Conservation (phyloP, 345 rosid genomes). For the Atalantia buxifolia region DNA sequence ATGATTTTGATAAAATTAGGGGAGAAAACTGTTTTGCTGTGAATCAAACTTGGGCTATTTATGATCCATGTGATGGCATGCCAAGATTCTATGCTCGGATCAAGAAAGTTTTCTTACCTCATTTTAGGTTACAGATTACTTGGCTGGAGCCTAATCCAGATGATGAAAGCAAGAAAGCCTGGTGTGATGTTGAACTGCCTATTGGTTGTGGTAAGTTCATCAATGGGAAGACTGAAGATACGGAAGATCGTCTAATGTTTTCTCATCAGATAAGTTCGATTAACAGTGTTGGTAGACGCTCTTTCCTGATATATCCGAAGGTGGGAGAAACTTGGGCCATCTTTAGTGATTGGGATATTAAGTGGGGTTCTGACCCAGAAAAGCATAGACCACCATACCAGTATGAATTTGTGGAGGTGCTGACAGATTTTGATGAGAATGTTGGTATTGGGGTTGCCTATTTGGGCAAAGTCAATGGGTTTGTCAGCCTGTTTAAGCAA, state of each 20-base stretch:
- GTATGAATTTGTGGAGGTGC: constrained; percentile 67
- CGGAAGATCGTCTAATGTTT: constrained; percentile 54
- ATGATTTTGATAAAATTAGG: constrained; percentile 50
- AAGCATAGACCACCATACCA: constrained; percentile 41
- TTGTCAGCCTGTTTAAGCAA: constrained; percentile 60
- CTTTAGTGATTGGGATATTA: constrained; percentile 65
- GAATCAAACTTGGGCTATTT: constrained; percentile 81
- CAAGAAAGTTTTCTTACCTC: constrained; percentile 46
- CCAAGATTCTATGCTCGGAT: constrained; percentile 75
- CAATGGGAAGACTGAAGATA: constrained; percentile 31
- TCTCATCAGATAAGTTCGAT: constrained; percentile 47
- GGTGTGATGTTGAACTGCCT: constrained; percentile 50
- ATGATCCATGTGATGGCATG: constrained; percentile 75
- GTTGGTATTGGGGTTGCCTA: constrained; percentile 62
- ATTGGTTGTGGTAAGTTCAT: constrained; percentile 60
- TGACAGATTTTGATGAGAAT: constrained; percentile 46
- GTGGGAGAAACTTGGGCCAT: constrained; percentile 89
- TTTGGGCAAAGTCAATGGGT: constrained; percentile 72
- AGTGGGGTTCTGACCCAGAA: constrained; percentile 46
- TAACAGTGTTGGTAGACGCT: constrained; percentile 14
- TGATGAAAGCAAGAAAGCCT: constrained; percentile 26
- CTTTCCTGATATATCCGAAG: constrained; percentile 50
- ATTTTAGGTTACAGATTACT: constrained; percentile 56
- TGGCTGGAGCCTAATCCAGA: constrained; percentile 72
- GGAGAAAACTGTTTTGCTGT: constrained; percentile 50